phyloP scores from a whole-genome alignment of 2,329 filamentous ascomycete species.

The Tolypocladium ophioglossoides region DNA sequence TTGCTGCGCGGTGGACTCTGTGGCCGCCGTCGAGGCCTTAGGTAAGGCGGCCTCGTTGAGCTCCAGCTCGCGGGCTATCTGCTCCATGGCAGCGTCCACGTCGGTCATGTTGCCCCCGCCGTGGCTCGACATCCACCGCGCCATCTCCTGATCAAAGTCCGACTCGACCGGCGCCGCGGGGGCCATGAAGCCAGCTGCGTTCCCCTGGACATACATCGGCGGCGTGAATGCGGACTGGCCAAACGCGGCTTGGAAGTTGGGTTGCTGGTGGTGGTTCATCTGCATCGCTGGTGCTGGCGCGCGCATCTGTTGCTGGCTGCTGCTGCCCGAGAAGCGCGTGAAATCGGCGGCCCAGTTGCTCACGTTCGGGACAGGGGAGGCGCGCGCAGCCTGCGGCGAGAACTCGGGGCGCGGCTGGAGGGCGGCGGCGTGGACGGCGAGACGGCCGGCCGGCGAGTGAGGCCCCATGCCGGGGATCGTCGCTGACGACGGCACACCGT shows the following conservation, averaged over 20 bases:
- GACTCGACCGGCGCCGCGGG: constrained; percentile 13
- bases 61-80: constrained; percentile 29
- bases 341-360: constrained; percentile 28
- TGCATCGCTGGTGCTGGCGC: constrained; percentile 12
- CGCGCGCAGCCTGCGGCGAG: constrained; percentile 12
- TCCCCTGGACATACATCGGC: constrained; percentile 17
- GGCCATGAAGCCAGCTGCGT: constrained; percentile 13
- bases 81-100: constrained; percentile 32
- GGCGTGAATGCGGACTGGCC: constrained; percentile 12
- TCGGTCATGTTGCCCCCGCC: constrained; percentile 22
- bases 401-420: constrained; percentile 10
- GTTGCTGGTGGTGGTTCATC: constrained; percentile 9
- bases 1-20: neutral
- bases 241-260: constrained; percentile 20
- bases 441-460: constrained; percentile 22
- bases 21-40: constrained; percentile 3
- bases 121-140: constrained; percentile 28
- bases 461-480: constrained; percentile 15
- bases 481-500: constrained; percentile 12
- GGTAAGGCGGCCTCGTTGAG: constrained; percentile 20
- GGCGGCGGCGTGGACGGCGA: constrained; percentile 23
- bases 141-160: constrained; percentile 31
- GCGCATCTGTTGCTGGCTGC: constrained; percentile 10
- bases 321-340: constrained; percentile 14
- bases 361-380: constrained; percentile 12